Conservation (phyloP, 2,329 filamentous ascomycete species). For the Bipolaris zeicola region DNA sequence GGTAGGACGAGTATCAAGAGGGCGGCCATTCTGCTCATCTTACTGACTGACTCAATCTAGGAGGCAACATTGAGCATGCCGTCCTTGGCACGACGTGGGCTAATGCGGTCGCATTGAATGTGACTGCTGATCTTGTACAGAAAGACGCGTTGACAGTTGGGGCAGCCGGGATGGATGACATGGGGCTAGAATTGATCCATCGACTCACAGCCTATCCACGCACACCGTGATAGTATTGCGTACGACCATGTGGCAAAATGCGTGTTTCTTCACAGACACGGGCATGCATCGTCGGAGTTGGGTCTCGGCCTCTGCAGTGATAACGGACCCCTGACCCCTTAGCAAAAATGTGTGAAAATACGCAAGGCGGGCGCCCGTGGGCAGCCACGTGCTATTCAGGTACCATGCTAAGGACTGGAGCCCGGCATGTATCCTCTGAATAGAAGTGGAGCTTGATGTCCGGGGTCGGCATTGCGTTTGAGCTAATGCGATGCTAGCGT, state of each 20-base stretch:
- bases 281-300: not conserved
- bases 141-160: slow-evolving; percentile 6
- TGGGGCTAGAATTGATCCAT: slow-evolving; percentile 2
- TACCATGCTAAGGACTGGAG: slow-evolving; percentile 1
- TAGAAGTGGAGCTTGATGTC: not conserved
- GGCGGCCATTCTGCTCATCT: slow-evolving; percentile 6
- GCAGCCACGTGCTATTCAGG: slow-evolving; percentile 7
- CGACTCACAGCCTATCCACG: slow-evolving; percentile 3
- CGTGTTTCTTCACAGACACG: not conserved
- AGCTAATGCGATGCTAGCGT: slow-evolving; percentile 1
- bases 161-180: slow-evolving; percentile 1
- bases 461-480: not conserved
- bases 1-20: slow-evolving; percentile 10
- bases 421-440: not conserved
- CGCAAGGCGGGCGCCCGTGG: not conserved
- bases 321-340: not conserved
- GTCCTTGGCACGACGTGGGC: slow-evolving; percentile 15
- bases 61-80: slow-evolving; percentile 8
- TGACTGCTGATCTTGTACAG: slow-evolving; percentile 18
- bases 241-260: not conserved
- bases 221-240: not conserved
- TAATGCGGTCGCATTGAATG: slow-evolving; percentile 13
- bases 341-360: not conserved
- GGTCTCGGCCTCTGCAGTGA: not conserved
- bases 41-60: slow-evolving; percentile 9